Percentiles rank a stretch among this genome's conserved stretches.
Evolutionary conservation across 495 filamentous ascomycete genomes (phyloP).

Genomic region (Penicillium canescens): DNA sequence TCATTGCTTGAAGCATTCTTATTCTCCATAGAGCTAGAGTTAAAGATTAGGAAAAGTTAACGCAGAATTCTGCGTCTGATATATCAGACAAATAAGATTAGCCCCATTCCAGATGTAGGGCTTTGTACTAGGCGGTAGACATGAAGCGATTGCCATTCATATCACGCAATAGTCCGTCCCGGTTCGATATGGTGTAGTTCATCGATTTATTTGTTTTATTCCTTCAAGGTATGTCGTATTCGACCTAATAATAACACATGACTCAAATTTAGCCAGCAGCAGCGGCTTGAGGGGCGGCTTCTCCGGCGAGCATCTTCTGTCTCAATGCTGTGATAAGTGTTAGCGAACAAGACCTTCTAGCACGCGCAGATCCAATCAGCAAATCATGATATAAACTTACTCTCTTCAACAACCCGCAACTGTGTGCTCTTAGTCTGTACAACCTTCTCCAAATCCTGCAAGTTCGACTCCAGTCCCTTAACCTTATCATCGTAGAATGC

Average conservation of each 20-base stretch:
- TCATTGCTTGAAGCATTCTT: no score
- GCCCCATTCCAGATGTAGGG: no score
- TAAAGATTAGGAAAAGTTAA: no score
- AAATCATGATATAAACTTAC: constrained; percentile 43
- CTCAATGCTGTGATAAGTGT: constrained; percentile 37
- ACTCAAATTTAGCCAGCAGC: constrained; percentile 24
- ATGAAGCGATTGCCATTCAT: no score
- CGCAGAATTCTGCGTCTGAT: no score
- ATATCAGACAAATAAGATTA: no score
- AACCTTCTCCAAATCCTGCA: constrained; percentile 84
- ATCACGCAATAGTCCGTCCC: no score
- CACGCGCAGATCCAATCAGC: no score
- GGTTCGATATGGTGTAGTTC: no score
- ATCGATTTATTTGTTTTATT: not conserved
- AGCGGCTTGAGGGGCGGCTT: constrained; percentile 29
- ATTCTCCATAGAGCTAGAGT: no score
- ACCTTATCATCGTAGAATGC: constrained; percentile 87
- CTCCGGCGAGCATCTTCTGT: constrained; percentile 49
- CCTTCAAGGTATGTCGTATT: not conserved
- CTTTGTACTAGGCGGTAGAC: no score
- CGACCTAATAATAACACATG: not conserved
- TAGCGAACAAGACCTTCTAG: constrained; percentile 7
- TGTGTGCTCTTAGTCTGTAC: constrained; percentile 82
- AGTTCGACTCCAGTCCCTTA: constrained; percentile 71
- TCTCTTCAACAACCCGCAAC: constrained; percentile 84